Conservation (phyloP, 108 stramenopile genomes). For the Chaetoceros muelleri region DNA sequence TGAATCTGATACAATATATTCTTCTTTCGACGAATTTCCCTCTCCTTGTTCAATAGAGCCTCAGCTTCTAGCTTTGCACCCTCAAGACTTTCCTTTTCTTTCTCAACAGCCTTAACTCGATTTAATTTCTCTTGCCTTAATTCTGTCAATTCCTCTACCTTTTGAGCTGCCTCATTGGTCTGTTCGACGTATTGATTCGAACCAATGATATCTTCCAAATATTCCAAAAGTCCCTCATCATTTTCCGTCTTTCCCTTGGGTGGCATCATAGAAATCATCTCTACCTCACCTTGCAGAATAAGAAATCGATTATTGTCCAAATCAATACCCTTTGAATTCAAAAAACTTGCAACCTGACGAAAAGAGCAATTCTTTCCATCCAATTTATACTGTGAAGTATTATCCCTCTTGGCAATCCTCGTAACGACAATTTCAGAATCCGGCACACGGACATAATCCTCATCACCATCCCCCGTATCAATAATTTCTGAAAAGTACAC, state of each 20-base stretch:
- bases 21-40: constrained; percentile 80
- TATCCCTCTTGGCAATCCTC: constrained; percentile 78
- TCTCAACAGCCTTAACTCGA: constrained; percentile 93
- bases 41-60: constrained; percentile 69
- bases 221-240: constrained; percentile 97
- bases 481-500: constrained; percentile 92
- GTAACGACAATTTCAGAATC: constrained; percentile 70
- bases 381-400: constrained; percentile 83
- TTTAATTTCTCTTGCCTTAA: constrained; percentile 84
- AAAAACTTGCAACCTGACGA: constrained; percentile 76
- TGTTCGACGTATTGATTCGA: constrained; percentile 86
- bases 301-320: constrained; percentile 98
- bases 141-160: constrained; percentile 76
- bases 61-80: constrained; percentile 88
- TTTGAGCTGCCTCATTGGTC: constrained; percentile 71
- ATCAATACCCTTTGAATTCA: constrained; percentile 88
- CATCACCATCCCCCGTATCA: constrained; percentile 73
- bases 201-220: constrained; percentile 98
- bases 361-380: constrained; percentile 80
- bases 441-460: constrained; percentile 75
- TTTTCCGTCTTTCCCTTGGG: constrained; percentile 92
- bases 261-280: constrained; percentile 99
- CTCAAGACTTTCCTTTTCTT: constrained; percentile 85
- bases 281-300: constrained; percentile 98
- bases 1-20: constrained; percentile 82